Conservation (phyloP, 2,329 filamentous ascomycete species). For the Botrytis fabae region DNA sequence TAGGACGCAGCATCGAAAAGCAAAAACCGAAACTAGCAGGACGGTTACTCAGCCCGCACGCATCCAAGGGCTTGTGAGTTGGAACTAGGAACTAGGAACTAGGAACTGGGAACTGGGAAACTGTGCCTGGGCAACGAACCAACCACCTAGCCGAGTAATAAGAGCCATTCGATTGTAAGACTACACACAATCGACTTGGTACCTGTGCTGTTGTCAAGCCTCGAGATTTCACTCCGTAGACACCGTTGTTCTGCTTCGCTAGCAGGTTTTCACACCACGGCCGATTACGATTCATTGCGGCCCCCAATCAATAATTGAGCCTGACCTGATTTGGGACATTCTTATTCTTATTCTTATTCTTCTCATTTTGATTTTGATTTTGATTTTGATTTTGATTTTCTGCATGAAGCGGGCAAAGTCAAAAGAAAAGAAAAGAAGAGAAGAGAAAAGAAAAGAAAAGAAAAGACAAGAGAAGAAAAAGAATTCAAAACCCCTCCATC, state of each 20-base stretch:
- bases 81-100: not conserved
- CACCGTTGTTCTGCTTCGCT: not conserved
- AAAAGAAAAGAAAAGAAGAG: not conserved
- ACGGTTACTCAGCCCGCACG: constrained; percentile 12
- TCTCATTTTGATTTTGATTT: not conserved
- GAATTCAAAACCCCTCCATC: constrained; percentile 12
- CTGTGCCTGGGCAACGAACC: not conserved
- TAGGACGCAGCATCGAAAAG: constrained; percentile 5
- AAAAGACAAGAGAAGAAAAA: not conserved
- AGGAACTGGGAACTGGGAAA: not conserved
- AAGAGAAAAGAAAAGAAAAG: too few species aligned
- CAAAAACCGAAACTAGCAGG: constrained; percentile 5
- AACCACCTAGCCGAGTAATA: not conserved
- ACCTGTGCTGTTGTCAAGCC: not conserved
- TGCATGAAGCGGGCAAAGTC: constrained; percentile 13
- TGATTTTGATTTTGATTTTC: not conserved
- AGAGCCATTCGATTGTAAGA: not conserved
- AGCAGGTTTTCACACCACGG: not conserved
- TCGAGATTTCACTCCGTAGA: not conserved
- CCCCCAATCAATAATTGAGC: not conserved
- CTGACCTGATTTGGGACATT: not conserved
- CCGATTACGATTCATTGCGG: constrained; percentile 1
- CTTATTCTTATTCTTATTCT: too few species aligned
- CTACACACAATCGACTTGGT: not conserved
- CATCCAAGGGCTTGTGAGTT: not conserved